phyloP scores from a whole-genome alignment of 345 rosid species.

The Brassica juncea region DNA sequence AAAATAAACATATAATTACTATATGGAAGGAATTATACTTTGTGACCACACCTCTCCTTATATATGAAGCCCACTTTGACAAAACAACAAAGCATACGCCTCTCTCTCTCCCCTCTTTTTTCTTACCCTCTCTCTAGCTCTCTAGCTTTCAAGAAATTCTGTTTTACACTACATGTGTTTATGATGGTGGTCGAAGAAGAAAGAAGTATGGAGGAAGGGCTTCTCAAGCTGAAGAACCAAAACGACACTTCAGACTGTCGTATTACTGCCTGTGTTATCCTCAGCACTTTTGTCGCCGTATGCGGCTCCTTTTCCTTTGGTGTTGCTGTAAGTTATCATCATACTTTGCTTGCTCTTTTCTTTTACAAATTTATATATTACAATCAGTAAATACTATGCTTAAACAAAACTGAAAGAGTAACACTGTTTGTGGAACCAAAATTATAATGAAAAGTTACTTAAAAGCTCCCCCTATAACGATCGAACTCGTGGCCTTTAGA shows the following conservation, averaged over 20 bases:
- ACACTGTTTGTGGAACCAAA: background rate
- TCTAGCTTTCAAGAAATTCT: background rate
- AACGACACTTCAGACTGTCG: slow-evolving; percentile 28
- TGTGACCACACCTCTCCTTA: background rate
- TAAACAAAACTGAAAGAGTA: background rate
- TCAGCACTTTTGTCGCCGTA: slow-evolving; percentile 33
- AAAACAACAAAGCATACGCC: background rate
- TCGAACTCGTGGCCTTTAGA: background rate
- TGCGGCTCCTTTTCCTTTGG: slow-evolving; percentile 41
- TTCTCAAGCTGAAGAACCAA: slow-evolving; percentile 12
- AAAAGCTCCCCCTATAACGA: background rate
- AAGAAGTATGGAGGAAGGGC: slow-evolving; percentile 33
- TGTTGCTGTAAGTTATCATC: slow-evolving; percentile 27
- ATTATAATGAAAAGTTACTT: background rate
- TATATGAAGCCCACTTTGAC: slow-evolving; percentile 3
- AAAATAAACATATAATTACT: background rate
- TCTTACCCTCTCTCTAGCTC: background rate
- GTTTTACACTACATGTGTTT: background rate
- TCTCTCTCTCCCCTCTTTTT: background rate
- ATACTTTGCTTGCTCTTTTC: background rate
- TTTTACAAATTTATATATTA: background rate
- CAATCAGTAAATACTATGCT: background rate
- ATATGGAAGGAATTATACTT: background rate
- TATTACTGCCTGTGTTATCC: slow-evolving; percentile 29
- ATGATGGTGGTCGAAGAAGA: slow-evolving; percentile 20